Percentiles rank a stretch among this genome's conserved stretches.
Conservation (phyloP, 2,329 filamentous ascomycete genomes). For the Xylariaceae sp. region DNA sequence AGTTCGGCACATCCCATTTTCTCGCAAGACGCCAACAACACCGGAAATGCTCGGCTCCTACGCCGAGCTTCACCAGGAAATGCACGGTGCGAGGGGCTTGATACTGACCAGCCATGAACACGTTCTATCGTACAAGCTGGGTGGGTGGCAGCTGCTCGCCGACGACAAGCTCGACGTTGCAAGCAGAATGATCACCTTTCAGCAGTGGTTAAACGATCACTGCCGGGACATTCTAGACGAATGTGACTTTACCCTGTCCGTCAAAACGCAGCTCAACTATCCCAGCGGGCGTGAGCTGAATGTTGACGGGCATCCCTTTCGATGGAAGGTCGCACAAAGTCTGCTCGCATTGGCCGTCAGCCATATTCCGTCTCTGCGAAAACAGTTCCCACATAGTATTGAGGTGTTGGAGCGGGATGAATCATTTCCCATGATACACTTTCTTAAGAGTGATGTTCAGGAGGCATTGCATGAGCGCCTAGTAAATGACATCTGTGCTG, state of each 20-base stretch:
- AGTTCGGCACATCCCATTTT: slow-evolving; percentile 54
- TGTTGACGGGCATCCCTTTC: slow-evolving; percentile 48
- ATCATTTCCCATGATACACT: slow-evolving; percentile 32
- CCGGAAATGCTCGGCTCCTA: slow-evolving; percentile 35
- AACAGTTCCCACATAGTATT: slow-evolving; percentile 38
- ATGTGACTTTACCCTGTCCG: slow-evolving; percentile 50
- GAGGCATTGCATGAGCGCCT: slow-evolving; percentile 39
- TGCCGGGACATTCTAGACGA: slow-evolving; percentile 62
- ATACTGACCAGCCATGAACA: slow-evolving; percentile 60
- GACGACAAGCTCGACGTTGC: slow-evolving; percentile 40
- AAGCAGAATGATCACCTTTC: slow-evolving; percentile 44
- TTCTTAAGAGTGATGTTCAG: slow-evolving; percentile 46
- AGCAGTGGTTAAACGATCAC: slow-evolving; percentile 44
- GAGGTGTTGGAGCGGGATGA: slow-evolving; percentile 35
- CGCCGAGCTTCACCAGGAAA: slow-evolving; percentile 34
- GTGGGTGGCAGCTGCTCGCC: slow-evolving; percentile 52
- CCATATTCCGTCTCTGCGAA: slow-evolving; percentile 35
- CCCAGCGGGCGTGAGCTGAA: slow-evolving; percentile 44
- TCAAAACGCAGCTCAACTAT: slow-evolving; percentile 54
- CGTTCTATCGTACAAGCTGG: slow-evolving; percentile 58
- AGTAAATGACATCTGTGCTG: slow-evolving; percentile 37
- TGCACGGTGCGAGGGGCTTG: slow-evolving; percentile 41
- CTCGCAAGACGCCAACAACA: slow-evolving; percentile 42
- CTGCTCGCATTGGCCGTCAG: slow-evolving; percentile 38
- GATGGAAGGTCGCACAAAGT: slow-evolving; percentile 44